These are phyloP conservation scores for Polychaeton citri DNA, from an alignment of 2,329 filamentous ascomycete genomes.

Conservation along the genomic window DNA sequence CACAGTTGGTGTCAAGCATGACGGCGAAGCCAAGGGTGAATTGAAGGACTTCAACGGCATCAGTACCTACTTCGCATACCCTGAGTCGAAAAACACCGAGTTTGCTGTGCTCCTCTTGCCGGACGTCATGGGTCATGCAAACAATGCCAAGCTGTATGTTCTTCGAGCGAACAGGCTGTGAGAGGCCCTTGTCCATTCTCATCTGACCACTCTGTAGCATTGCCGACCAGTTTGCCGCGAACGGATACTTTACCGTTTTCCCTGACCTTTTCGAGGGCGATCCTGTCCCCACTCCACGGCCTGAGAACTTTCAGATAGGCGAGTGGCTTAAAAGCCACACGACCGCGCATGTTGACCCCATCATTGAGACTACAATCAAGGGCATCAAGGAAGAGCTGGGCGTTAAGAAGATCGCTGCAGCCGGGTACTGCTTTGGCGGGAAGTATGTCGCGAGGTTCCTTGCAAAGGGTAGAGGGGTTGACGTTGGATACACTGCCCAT, in stretches of 20 bases:
- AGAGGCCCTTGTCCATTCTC: neutral
- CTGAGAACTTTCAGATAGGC: slow-evolving; percentile 34
- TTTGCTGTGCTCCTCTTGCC: slow-evolving; percentile 44
- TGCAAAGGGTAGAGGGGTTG: slow-evolving; percentile 39
- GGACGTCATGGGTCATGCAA: slow-evolving; percentile 45
- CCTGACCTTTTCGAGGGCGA: slow-evolving; percentile 61
- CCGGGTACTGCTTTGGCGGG: slow-evolving; percentile 38
- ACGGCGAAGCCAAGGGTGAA: slow-evolving; percentile 21
- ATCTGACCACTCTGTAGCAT: slow-evolving; percentile 25
- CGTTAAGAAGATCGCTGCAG: slow-evolving; percentile 32
- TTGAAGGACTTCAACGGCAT: slow-evolving; percentile 23
- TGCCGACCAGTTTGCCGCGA: slow-evolving; percentile 61
- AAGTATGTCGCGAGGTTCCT: slow-evolving; percentile 52
- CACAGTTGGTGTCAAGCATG: slow-evolving; percentile 25
- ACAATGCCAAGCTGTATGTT: slow-evolving; percentile 33
- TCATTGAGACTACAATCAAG: slow-evolving; percentile 34
- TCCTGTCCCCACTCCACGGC: slow-evolving; percentile 41
- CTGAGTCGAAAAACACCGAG: slow-evolving; percentile 37
- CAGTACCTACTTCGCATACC: slow-evolving; percentile 42
- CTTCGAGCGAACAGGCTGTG: neutral
- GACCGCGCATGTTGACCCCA: slow-evolving; percentile 36
- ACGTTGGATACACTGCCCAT: slow-evolving; percentile 62
- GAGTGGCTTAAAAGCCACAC: slow-evolving; percentile 36
- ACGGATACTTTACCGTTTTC: slow-evolving; percentile 56
- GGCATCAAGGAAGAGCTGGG: slow-evolving; percentile 36